phyloP scores from a whole-genome alignment of 1,139 yeast genomes.

The Debaryomyces udenii region DNA sequence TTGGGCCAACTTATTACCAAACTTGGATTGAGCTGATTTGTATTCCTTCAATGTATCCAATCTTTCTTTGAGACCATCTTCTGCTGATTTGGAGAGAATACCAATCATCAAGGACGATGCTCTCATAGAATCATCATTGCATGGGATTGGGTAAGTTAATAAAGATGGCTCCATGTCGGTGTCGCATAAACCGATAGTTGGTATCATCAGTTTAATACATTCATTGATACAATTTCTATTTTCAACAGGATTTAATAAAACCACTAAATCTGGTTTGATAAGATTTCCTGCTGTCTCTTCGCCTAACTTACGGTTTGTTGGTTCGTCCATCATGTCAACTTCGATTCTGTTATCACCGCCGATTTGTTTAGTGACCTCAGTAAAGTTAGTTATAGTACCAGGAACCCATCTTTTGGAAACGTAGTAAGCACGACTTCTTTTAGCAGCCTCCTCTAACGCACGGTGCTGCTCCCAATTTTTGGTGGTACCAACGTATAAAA shows the following conservation, averaged over 20 bases:
- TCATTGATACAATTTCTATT: constrained; percentile 81
- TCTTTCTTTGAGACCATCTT: constrained; percentile 69
- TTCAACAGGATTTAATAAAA: constrained; percentile 85
- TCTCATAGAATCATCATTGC: constrained; percentile 91
- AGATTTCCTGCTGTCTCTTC: constrained; percentile 46
- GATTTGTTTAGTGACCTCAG: constrained; percentile 75
- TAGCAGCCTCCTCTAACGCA: constrained; percentile 78
- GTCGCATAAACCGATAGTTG: constrained; percentile 92
- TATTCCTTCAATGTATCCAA: constrained; percentile 39
- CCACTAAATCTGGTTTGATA: constrained; percentile 86
- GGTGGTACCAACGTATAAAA: constrained; percentile 83
- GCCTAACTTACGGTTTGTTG: constrained; percentile 59
- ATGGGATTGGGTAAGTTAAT: constrained; percentile 93
- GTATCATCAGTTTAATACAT: constrained; percentile 80
- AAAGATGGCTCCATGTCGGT: constrained; percentile 90
- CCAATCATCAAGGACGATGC: constrained; percentile 80
- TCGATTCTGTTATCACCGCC: constrained; percentile 59
- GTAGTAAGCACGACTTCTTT: constrained; percentile 75
- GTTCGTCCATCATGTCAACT: constrained; percentile 42
- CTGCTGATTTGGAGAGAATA: constrained; percentile 82
- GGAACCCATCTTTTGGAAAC: constrained; percentile 92
- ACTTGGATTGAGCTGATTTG: constrained; percentile 18
- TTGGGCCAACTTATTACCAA: constrained; percentile 7
- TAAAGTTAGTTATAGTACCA: constrained; percentile 87
- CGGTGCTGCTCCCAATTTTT: constrained; percentile 69